A percentile compares a stretch with the other conserved stretches of the same genome.
phyloP scores from a whole-genome alignment of 192 early-diverging fungal species.

The Gonapodya prolifera region DNA sequence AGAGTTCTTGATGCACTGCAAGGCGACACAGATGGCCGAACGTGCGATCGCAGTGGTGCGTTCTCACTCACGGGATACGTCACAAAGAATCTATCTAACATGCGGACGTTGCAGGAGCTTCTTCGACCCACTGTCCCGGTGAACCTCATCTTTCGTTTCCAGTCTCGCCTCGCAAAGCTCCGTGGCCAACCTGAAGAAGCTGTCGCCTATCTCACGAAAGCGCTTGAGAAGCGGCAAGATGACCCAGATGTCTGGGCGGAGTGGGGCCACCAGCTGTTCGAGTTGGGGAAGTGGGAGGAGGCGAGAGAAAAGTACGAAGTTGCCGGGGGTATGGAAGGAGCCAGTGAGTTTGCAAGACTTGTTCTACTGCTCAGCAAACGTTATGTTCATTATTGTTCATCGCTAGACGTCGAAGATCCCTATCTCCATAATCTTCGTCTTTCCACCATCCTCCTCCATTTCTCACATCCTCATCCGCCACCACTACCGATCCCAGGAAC shows the following conservation, averaged over 20 bases:
- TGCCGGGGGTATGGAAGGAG: background rate
- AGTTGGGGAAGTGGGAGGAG: background rate
- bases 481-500: background rate
- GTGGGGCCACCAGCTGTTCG: constrained; percentile 12
- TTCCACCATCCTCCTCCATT: background rate
- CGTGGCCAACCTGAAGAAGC: constrained; percentile 23
- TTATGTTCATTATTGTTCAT: background rate
- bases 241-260: constrained; percentile 39
- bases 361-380: too few species aligned
- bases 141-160: constrained; percentile 26
- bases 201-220: constrained; percentile 23
- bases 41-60: constrained; percentile 29
- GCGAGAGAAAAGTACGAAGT: background rate
- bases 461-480: too few species aligned
- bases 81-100: background rate
- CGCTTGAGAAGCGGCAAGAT: constrained; percentile 35
- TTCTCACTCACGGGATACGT: too few species aligned
- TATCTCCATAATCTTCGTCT: background rate
- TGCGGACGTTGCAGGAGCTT: constrained; percentile 10
- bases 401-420: background rate
- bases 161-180: constrained; percentile 34
- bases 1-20: constrained; percentile 34
- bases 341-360: too few species aligned
- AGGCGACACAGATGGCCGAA: constrained; percentile 36
- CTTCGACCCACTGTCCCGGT: constrained; percentile 16